phyloP scores from a whole-genome alignment of 139 green algal species.

The Axilococcus clingmanii region DNA sequence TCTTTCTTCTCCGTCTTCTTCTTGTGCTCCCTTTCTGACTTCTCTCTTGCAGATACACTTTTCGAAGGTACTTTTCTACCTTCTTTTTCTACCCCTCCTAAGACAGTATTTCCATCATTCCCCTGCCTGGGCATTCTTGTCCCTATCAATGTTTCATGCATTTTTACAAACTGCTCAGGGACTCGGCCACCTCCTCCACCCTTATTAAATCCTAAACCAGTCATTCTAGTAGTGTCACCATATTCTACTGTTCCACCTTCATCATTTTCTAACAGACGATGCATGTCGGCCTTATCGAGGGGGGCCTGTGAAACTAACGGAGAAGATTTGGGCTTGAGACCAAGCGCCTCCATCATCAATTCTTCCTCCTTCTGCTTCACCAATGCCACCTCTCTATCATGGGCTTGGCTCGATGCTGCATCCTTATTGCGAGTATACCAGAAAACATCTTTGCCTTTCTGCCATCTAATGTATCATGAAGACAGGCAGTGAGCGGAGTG shows the following conservation, averaged over 20 bases:
- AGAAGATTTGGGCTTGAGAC: slow-evolving; percentile 44
- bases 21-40: no score
- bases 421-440: slow-evolving; percentile 57
- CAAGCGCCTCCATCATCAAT: slow-evolving; percentile 69
- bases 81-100: no score
- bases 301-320: slow-evolving; percentile 20
- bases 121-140: no score
- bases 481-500: no score
- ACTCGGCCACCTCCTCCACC: background rate
- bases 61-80: no score
- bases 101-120: no score
- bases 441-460: slow-evolving; percentile 61
- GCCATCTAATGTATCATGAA: no score
- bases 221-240: background rate
- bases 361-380: slow-evolving; percentile 64
- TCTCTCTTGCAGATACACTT: no score
- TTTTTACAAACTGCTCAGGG: no score
- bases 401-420: slow-evolving; percentile 12
- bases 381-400: slow-evolving; percentile 34
- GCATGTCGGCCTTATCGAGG: slow-evolving; percentile 49
- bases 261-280: slow-evolving; percentile 46
- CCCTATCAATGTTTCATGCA: no score
- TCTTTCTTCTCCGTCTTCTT: background rate
- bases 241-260: slow-evolving; percentile 7
- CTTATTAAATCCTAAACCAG: background rate